These are phyloP conservation scores for Raphanus raphanistrum DNA, from an alignment of 345 rosid genomes.

Conservation along the genomic window DNA sequence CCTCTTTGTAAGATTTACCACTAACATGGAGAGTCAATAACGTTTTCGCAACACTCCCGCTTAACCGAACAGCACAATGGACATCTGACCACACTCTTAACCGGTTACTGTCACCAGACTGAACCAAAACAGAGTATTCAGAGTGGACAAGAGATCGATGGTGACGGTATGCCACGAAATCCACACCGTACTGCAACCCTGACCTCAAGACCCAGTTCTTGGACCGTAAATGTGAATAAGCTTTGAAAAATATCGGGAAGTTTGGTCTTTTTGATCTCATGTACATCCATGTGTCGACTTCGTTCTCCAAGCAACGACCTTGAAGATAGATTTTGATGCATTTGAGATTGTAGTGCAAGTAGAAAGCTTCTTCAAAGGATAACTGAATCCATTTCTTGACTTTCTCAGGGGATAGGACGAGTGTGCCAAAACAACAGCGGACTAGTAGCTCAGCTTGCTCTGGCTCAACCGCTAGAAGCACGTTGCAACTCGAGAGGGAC, in stretches of 20 bases:
- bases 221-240: constrained; percentile 64
- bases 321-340: constrained; percentile 57
- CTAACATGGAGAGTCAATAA: constrained; percentile 51
- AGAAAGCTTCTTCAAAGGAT: constrained; percentile 82
- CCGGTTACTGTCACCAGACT: constrained; percentile 42
- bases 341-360: constrained; percentile 49
- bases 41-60: constrained; percentile 80
- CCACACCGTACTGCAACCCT: constrained; percentile 78
- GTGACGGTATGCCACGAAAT: constrained; percentile 76
- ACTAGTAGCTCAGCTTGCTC: constrained; percentile 45
- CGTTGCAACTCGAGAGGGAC: constrained; percentile 46
- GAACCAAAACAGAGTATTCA: constrained; percentile 66
- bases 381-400: constrained; percentile 72
- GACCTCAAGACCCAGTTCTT: constrained; percentile 80
- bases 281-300: constrained; percentile 53
- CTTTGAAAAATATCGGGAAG: constrained; percentile 67
- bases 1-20: constrained; percentile 40
- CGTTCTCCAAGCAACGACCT: constrained; percentile 37
- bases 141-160: constrained; percentile 87
- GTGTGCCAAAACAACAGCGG: constrained; percentile 51
- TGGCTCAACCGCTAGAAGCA: constrained; percentile 48
- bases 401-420: constrained; percentile 51
- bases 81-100: constrained; percentile 72
- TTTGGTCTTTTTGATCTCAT: constrained; percentile 47
- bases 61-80: constrained; percentile 59